Conservation (phyloP, 2,329 filamentous ascomycete genomes). For the Neonectria neomacrospora region DNA sequence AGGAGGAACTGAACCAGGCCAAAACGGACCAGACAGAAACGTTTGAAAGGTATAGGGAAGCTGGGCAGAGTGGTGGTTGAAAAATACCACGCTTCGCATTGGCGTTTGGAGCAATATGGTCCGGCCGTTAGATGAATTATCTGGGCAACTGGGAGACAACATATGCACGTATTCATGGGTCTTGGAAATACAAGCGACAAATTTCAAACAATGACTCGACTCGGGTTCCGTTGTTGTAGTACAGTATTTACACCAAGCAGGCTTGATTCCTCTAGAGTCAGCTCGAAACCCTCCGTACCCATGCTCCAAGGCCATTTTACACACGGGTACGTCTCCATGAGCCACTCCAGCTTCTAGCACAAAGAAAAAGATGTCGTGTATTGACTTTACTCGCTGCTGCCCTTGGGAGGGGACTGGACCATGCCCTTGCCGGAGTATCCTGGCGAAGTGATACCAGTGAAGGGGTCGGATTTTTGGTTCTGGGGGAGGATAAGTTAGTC, state of each 20-base stretch:
- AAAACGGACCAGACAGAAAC: slow-evolving; percentile 36
- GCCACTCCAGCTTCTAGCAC: slow-evolving; percentile 49
- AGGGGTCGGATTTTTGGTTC: slow-evolving; percentile 86
- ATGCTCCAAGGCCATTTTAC: slow-evolving; percentile 48
- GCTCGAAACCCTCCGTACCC: slow-evolving; percentile 47
- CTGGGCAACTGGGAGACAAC: slow-evolving; percentile 29
- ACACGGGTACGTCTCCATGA: slow-evolving; percentile 49
- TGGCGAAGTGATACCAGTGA: slow-evolving; percentile 84
- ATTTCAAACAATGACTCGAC: slow-evolving; percentile 48
- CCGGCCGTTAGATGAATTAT: slow-evolving; percentile 27
- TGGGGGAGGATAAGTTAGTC: slow-evolving; percentile 53
- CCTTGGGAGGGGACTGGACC: slow-evolving; percentile 75
- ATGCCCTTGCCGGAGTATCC: slow-evolving; percentile 82
- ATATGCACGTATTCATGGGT: slow-evolving; percentile 24
- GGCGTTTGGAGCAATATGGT: slow-evolving; percentile 29
- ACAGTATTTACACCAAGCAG: slow-evolving; percentile 57
- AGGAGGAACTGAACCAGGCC: slow-evolving; percentile 62
- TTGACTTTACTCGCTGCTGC: slow-evolving; percentile 53
- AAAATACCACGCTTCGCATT: neutral
- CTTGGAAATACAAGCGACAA: slow-evolving; percentile 33
- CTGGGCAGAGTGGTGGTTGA: slow-evolving; percentile 60
- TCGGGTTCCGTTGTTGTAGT: slow-evolving; percentile 54
- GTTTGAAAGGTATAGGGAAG: slow-evolving; percentile 59
- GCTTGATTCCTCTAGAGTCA: slow-evolving; percentile 46
- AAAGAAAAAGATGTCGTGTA: slow-evolving; percentile 48